Base-by-base conservation (phyloP, 2,329 filamentous ascomycete species). In the Ophiobolus disseminans region DNA sequence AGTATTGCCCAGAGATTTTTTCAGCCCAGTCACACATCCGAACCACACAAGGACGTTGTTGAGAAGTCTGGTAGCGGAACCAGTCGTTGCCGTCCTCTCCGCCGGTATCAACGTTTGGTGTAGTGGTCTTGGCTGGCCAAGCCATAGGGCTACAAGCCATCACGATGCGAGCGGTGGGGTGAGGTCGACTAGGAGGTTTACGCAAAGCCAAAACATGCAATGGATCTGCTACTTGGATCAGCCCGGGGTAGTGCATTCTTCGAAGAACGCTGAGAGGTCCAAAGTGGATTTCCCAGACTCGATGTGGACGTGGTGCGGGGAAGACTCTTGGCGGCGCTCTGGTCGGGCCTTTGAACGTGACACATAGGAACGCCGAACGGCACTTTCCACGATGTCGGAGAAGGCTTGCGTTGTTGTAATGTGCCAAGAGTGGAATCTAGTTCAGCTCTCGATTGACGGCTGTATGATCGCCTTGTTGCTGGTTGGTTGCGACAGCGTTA, bases 291-390 rank as follows among this genome's bases (percentile, higher is more conserved):
- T 19, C 25, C 40, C 26, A 42, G 40, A 34, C 16, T 16, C 40
- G 40, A 34, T 42, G 16, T 32, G 5, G 13, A 32, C 40, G 40
- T 13, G 40, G 34, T 34, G 40, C 40, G 40, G 40, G 40, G 40
- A 42, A 34, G 40, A 19, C 28, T 30, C 28, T 42, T 42, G 40
- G 40, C 30, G 25, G 19, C n/a, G n/a, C n/a, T 14, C 21, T 14
- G 21, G 21, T 28, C 25, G 9, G 5, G 9, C 25, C 25, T n/a
- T 9, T 9, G 5, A 28, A 28, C n/a, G 25, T 28, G 25, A 28
- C 25, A 28, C 25, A 28, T 28, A n/a, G 25, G n/a, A 28, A 16
- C 14, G 9, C 37, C 37, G 37, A 26, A 25, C 37, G 21, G 17
- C 11, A 16, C 14, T 25, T 14, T 16, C 19, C 14, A 17, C 23